Conservation (phyloP, 2,329 filamentous ascomycete genomes). For the Fusarium redolens region DNA sequence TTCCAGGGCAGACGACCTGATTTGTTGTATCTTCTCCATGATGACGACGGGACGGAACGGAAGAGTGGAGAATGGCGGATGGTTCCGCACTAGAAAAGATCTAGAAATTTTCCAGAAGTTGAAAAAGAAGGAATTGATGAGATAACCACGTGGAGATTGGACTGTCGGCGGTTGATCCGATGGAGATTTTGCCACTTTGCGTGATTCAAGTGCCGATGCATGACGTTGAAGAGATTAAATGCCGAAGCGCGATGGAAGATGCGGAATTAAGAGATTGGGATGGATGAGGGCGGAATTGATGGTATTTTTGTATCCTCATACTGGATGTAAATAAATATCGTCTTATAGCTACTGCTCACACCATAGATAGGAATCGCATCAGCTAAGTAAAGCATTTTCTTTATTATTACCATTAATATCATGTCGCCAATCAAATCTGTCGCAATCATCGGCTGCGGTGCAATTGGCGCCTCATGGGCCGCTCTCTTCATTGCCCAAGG, state of each 20-base stretch:
- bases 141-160: neutral
- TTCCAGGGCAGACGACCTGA: neutral
- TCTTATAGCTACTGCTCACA: neutral
- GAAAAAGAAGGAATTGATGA: neutral
- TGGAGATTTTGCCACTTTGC: neutral
- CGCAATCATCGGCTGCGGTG: slow-evolving; percentile 17
- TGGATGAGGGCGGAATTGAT: neutral
- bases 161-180: neutral
- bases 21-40: neutral
- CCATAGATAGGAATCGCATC: neutral
- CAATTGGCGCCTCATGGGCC: slow-evolving; percentile 22
- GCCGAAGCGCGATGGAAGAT: neutral
- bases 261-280: neutral
- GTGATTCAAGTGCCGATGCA: neutral
- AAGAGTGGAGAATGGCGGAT: neutral
- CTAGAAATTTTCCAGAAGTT: neutral
- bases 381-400: neutral
- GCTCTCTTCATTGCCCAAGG: slow-evolving; percentile 22
- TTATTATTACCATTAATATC: no score
- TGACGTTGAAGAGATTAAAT: neutral
- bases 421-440: slow-evolving; percentile 15
- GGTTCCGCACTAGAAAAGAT: neutral
- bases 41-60: neutral
- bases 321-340: neutral
- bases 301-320: neutral